A percentile compares a stretch with the other conserved stretches of the same genome.
phyloP scores from a whole-genome alignment of 2,329 filamentous ascomycete species.

The Cladosporium oxysporum region DNA sequence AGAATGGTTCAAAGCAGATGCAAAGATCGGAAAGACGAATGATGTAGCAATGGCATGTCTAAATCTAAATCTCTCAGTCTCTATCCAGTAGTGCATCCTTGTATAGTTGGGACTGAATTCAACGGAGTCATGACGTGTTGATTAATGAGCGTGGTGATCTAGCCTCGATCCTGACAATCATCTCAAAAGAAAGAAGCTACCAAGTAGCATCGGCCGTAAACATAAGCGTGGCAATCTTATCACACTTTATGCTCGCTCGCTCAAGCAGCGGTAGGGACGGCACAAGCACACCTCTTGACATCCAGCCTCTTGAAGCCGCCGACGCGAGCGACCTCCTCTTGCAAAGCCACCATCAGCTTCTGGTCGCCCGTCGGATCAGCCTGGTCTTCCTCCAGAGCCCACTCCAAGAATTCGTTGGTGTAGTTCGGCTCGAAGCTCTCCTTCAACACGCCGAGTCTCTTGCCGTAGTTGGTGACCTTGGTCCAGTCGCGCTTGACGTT shows the following conservation, averaged over 20 bases:
- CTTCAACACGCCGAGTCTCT: constrained; percentile 69
- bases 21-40: no score
- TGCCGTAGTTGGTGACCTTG: constrained; percentile 76
- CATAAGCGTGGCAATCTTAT: neutral
- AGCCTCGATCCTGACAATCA: neutral
- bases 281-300: constrained; percentile 24
- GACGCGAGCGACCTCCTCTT: constrained; percentile 63
- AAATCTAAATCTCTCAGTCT: no score
- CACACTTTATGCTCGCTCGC: neutral
- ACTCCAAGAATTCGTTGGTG: constrained; percentile 69
- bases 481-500: constrained; percentile 74
- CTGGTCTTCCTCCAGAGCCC: constrained; percentile 66
- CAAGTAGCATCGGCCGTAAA: neutral
- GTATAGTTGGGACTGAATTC: no score
- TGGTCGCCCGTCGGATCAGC: constrained; percentile 70
- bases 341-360: constrained; percentile 70
- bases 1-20: no score
- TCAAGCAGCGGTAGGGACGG: constrained; percentile 23
- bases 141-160: constrained; percentile 4
- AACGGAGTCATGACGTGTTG: neutral
- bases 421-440: constrained; percentile 69
- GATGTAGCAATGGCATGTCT: no score
- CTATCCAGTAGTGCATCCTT: no score
- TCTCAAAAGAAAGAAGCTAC: neutral
- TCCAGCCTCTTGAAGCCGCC: constrained; percentile 64